Base-by-base conservation (phyloP, 176 grass and related monocot genomes). In the Dactylis glomerata region DNA sequence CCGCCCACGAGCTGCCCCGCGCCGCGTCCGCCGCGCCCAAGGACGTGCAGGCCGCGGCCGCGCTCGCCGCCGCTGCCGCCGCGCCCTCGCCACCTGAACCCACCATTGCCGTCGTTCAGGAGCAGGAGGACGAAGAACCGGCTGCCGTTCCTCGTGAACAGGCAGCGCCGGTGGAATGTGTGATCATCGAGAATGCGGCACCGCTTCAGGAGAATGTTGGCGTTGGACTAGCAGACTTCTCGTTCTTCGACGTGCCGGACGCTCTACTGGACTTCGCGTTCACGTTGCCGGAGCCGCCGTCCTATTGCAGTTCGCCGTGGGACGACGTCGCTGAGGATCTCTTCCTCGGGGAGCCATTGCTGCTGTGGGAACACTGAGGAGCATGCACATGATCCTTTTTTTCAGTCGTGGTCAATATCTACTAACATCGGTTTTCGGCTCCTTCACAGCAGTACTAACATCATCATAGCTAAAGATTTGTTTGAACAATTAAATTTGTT, bases 41-140 rank as follows among this genome's bases (percentile, higher is more conserved):
- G 86, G 94, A 97, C 79, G 89, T 97, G 10, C 94, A 94, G 62
- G 94, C 87, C 14, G 94, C 94, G 8, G 94, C 92, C 9, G 85
- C 91, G 37, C 90, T 94, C 76, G 94, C 92, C 49, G 92, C 94
- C 0, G 73, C 65, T 27, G 10, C 10, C 44, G 67, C 41, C 37
- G 4, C 44, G 44, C 58, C 47, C 45, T 61, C 50, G 24, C 19
- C 32, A 10, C 20, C 50, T 20, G 51, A 12, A 28, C 5, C 3
- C 38, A 3, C 4, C 68, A 30, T 2, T 10, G 46, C 3, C 5
- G 17, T 12, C 5, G 8, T 31, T 23, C 16, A 30, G 3, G 69
- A 73, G 38, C 54, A 63, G 1, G 23, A 22, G 9, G 33, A 36
- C 17, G 42, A 16, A 13, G 55, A 75, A 4, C 26, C 20, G 1